Conservation (phyloP, 1,284 basidiomycete genomes). For the Schizophyllum amplum region DNA sequence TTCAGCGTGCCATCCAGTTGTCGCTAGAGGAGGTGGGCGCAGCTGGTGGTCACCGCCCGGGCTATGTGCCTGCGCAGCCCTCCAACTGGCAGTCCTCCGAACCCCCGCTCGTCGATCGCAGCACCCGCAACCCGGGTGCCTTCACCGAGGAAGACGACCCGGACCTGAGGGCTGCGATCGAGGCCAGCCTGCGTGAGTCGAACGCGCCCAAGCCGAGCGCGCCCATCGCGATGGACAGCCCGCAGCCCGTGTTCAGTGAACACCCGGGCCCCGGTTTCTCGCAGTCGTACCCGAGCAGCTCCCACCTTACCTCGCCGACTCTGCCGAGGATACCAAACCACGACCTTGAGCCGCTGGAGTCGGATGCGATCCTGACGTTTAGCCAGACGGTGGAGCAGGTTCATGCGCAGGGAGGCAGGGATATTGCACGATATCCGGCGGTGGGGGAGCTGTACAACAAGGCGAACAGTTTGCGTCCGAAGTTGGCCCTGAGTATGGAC, state of each 20-base stretch:
- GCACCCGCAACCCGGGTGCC: constrained; percentile 32
- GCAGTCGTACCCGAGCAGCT: constrained; percentile 30
- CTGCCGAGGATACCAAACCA: constrained; percentile 51
- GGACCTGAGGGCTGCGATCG: constrained; percentile 90
- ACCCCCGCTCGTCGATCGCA: constrained; percentile 61
- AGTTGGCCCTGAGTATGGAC: constrained; percentile 78
- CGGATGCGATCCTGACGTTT: constrained; percentile 82
- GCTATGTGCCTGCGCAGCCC: constrained; percentile 62
- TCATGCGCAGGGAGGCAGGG: constrained; percentile 68
- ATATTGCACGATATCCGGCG: constrained; percentile 74
- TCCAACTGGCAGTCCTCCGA: constrained; percentile 59
- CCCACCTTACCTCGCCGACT: neutral
- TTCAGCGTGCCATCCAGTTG: constrained; percentile 90
- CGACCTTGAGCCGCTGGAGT: constrained; percentile 73
- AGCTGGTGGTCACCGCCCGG: constrained; percentile 41
- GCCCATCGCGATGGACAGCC: constrained; percentile 52
- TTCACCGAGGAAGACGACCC: constrained; percentile 85
- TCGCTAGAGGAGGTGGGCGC: constrained; percentile 76
- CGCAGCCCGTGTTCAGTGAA: constrained; percentile 31
- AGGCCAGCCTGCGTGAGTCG: constrained; percentile 86
- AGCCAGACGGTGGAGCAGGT: constrained; percentile 85
- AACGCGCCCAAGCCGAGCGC: constrained; percentile 75
- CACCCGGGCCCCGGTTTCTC: constrained; percentile 25
- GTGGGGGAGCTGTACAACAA: constrained; percentile 81
- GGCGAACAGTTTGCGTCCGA: constrained; percentile 74